Evolutionary conservation across 2,329 filamentous ascomycete genomes (phyloP), one percentile per base, ranked within the genome.

Genomic region (Exophiala mesophila): DNA sequence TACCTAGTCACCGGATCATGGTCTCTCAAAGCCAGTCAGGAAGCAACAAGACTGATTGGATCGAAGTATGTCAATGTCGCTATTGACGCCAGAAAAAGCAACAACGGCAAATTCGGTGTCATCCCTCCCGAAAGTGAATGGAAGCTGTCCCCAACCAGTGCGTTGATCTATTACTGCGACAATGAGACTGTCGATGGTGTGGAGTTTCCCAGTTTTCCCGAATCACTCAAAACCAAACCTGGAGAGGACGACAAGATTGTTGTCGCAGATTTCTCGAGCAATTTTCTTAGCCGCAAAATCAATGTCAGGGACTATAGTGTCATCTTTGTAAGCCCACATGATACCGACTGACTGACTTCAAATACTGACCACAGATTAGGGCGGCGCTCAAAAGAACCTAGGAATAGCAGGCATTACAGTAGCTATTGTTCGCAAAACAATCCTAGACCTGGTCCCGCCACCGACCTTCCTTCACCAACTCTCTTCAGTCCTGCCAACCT

Each of bases 341-440:
- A n/a, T n/a, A n/a, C n/a, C n/a, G n/a, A n/a, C n/a, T n/a, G n/a
- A n/a, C n/a, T n/a, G n/a, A n/a, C n/a, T n/a, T n/a, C n/a, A n/a
- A n/a, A n/a, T n/a, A n/a, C n/a, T n/a, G n/a, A n/a, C n/a, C n/a
- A n/a, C n/a, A 8, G 12, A 4, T 39, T 41, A 72, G 69, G 68
- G 76, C 49, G 88, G 89, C 34, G 88, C 89, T 0, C 90, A 96
- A 63, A 96, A 97, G 77, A 96, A 97, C 66, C 75, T 96, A 8
- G 90, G 89, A 19, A 79, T 78, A 3, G 82, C 90, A 1, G 90
- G 90, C 45, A 77, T 97, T 47, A 92, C 90, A 4, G 85, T 95
- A 19, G 83, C 85, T 10, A 82, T 96, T 36, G 73, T 97, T 58
- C 83, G 83, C 61, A 94, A 94, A 70, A 78, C 70, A 50, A 72